A percentile compares a stretch with the other conserved stretches of the same genome.
phyloP scores from a whole-genome alignment of 2,329 filamentous ascomycete species.

The Alternaria tenuissima region DNA sequence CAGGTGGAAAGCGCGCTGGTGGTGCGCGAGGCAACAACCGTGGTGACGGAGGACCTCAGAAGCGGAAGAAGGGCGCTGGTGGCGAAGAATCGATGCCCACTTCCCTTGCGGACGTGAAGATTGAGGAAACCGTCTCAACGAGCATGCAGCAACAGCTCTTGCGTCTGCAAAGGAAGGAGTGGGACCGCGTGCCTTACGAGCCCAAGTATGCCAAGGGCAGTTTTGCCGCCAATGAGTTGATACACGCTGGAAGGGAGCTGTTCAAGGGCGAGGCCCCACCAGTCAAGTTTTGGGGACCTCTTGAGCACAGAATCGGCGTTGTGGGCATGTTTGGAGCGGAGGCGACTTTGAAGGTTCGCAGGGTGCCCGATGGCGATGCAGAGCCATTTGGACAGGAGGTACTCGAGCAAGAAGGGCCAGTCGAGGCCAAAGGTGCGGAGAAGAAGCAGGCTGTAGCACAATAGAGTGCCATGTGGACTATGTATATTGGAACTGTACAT shows the following conservation, averaged over 20 bases:
- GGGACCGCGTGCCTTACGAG: slow-evolving; percentile 47
- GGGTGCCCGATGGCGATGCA: slow-evolving; percentile 33
- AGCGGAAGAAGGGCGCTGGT: slow-evolving; percentile 25
- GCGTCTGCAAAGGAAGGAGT: slow-evolving; percentile 46
- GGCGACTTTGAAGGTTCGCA: slow-evolving; percentile 33
- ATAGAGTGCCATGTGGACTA: slow-evolving; percentile 11
- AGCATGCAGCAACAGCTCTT: slow-evolving; percentile 45
- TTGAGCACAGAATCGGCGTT: slow-evolving; percentile 43
- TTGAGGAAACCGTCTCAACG: slow-evolving; percentile 32
- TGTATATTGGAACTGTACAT: slow-evolving; percentile 20
- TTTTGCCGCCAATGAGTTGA: slow-evolving; percentile 41
- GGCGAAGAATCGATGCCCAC: slow-evolving; percentile 11
- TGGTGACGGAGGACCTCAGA: slow-evolving; percentile 29
- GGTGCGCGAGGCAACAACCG: slow-evolving; percentile 12
- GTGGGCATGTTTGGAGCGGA: slow-evolving; percentile 47
- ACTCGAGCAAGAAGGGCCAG: slow-evolving; percentile 3
- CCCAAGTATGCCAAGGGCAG: slow-evolving; percentile 48
- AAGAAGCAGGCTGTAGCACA: slow-evolving; percentile 11
- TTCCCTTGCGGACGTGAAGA: slow-evolving; percentile 14
- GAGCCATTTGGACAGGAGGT: slow-evolving; percentile 30
- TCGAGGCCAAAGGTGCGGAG: slow-evolving; percentile 5
- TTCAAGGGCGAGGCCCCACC: slow-evolving; percentile 44
- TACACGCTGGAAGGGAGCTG: slow-evolving; percentile 42
- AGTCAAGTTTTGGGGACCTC: slow-evolving; percentile 38
- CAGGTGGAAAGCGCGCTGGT: slow-evolving; percentile 8